Base-by-base conservation (phyloP, 768 basidiomycete genomes). In the Suillus lakei region DNA sequence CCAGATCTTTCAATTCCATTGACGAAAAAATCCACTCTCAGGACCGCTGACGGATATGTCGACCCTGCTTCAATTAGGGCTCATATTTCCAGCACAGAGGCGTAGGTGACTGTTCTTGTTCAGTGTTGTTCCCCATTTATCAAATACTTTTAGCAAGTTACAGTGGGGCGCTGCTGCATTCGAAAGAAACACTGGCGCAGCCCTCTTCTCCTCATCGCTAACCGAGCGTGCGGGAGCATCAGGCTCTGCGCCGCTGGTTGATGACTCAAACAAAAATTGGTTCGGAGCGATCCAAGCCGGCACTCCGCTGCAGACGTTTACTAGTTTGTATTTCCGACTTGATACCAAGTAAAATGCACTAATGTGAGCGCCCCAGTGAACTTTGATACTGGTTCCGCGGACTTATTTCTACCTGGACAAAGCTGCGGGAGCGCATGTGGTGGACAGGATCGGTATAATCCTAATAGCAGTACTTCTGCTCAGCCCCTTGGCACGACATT, bases 361-460 rank as follows among this genome's bases (percentile, higher is more conserved):
- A 34, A 36, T 26, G n/a, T 3, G 54, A 28, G 18, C 21, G 30
- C 53, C 43, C 2, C 44, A 74, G 73, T 75, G 56, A 70, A 74
- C 32, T 77, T 78, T 50, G 79, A 80, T 59, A 80, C 79, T 6
- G 79, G 79, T 13, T 76, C 76, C 16, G 64, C 75, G 13, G 79
- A 79, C 50, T 46, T 77, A 12, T 74, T 80, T 61, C 64, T 80
- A n/a, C 77, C 79, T 44, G 68, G 65, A 4, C 39, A 66, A 8
- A 46, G 61, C 9, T 79, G 79, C 66, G 62, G 30, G 32, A 70
- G 68, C 36, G 66, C 68, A 23, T 83, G 82, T 66, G 53, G 65
- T 3, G 73, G 69, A 6, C 80, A 83, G 65, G 72, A 66, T 39
- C 67, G 66, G 51, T 84, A 83, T 68, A 67, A 78, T 63, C 73